Conservation (phyloP, 345 rosid species). For the Populus tremula region DNA sequence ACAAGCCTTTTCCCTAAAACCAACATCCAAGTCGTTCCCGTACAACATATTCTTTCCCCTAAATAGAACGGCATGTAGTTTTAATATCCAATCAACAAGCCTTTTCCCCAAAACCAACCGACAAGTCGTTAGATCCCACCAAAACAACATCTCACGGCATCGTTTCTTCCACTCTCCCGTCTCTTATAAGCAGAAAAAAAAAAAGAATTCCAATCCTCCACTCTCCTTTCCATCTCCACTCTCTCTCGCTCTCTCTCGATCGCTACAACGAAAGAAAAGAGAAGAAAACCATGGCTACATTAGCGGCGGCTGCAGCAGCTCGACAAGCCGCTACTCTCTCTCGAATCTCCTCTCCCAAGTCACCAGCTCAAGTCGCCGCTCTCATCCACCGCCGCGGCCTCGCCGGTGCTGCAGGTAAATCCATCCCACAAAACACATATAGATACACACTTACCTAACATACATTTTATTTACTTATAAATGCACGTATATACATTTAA, state of each 20-base stretch:
- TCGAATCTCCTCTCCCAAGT: conserved; percentile 31
- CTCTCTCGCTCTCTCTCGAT: background rate
- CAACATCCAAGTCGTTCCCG: too few relatives aligned
- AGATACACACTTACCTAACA: background rate
- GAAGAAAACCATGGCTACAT: conserved; percentile 42
- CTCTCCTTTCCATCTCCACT: background rate
- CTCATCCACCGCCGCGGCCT: conserved; percentile 70
- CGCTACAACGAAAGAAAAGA: background rate
- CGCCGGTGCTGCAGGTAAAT: conserved; percentile 80
- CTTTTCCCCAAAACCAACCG: background rate
- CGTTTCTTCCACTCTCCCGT: background rate
- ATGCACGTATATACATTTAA: background rate
- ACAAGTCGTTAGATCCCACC: background rate
- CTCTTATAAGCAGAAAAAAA: background rate
- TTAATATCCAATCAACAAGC: background rate
- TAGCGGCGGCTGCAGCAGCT: conserved; percentile 48
- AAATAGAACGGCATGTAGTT: background rate
- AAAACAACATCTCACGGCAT: background rate
- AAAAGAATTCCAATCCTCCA: too few relatives aligned
- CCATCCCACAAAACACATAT: background rate
- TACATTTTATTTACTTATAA: background rate
- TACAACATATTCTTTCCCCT: too few relatives aligned
- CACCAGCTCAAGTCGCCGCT: conserved; percentile 33
- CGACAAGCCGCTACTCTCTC: conserved; percentile 36
- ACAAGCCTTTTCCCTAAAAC: too few relatives aligned